Evolutionary conservation across 495 filamentous ascomycete genomes (phyloP).

Genomic region (Penicillium silybi): DNA sequence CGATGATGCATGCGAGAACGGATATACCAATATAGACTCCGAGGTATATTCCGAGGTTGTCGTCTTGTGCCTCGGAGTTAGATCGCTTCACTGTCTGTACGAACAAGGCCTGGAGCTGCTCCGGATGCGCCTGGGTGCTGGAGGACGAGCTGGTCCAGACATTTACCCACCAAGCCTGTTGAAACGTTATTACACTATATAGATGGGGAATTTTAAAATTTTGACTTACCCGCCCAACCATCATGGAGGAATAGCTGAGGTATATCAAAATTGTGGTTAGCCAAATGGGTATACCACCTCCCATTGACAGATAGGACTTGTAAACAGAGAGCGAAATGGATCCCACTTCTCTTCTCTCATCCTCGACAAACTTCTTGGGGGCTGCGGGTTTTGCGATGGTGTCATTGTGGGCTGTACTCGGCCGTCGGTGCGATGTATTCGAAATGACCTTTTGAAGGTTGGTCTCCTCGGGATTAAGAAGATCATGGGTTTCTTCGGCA

Average conservation of each 20-base stretch:
- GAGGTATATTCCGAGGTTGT: constrained; percentile 56
- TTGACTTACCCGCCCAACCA: constrained; percentile 32
- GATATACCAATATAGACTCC: constrained; percentile 63
- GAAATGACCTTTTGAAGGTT: constrained; percentile 25
- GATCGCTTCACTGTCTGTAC: constrained; percentile 18
- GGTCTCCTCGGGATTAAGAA: constrained; percentile 11
- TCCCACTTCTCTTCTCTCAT: constrained; percentile 66
- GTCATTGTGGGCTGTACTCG: constrained; percentile 35
- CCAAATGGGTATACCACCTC: constrained; percentile 43
- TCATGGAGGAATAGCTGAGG: constrained; percentile 20
- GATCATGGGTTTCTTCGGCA: constrained; percentile 1
- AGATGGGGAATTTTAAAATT: not conserved
- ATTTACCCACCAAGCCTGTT: constrained; percentile 63
- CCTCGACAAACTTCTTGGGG: constrained; percentile 68
- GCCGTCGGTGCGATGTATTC: constrained; percentile 20
- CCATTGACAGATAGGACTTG: constrained; percentile 61
- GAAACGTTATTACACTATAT: constrained; percentile 6
- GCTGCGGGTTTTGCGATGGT: constrained; percentile 37
- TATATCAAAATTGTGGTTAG: constrained; percentile 11
- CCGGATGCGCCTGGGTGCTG: constrained; percentile 18
- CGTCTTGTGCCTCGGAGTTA: constrained; percentile 1
- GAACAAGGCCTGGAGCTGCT: constrained; percentile 13
- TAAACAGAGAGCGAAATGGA: constrained; percentile 62
- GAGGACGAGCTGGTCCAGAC: constrained; percentile 54
- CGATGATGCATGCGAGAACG: constrained; percentile 49